Evolutionary conservation across 2,329 filamentous ascomycete species (phyloP).

Genomic region (Elsinoe necatrix): DNA sequence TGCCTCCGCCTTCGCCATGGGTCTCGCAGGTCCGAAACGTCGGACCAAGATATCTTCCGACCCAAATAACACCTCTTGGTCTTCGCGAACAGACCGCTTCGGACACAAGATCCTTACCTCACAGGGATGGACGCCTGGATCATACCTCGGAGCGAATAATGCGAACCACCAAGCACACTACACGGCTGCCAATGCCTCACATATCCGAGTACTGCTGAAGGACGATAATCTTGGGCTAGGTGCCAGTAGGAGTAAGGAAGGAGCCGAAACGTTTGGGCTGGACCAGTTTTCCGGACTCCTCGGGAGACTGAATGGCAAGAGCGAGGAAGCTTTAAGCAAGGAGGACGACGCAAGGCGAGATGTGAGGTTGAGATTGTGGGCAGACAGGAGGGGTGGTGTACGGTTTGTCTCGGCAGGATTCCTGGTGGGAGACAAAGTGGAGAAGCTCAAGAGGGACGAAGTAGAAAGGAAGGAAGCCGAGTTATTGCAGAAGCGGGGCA

Average conservation of each 20-base stretch:
- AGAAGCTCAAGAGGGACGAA: slow-evolving; percentile 43
- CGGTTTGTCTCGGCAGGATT: slow-evolving; percentile 83
- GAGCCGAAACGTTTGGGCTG: slow-evolving; percentile 67
- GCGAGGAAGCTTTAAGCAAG: slow-evolving; percentile 60
- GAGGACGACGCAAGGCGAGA: slow-evolving; percentile 62
- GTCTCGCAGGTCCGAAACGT: slow-evolving; percentile 54
- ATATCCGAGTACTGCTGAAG: slow-evolving; percentile 77
- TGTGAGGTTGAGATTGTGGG: slow-evolving; percentile 63
- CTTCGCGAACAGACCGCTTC: slow-evolving; percentile 69
- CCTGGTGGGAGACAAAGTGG: slow-evolving; percentile 50
- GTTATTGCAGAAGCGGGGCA: slow-evolving; percentile 22
- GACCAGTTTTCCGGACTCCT: slow-evolving; percentile 80
- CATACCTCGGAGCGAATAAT: slow-evolving; percentile 69
- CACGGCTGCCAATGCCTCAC: slow-evolving; percentile 70
- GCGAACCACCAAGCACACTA: slow-evolving; percentile 67
- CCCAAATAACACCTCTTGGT: slow-evolving; percentile 94
- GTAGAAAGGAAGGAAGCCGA: slow-evolving; percentile 28
- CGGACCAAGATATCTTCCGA: slow-evolving; percentile 72
- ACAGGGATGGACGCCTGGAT: slow-evolving; percentile 85
- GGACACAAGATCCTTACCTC: slow-evolving; percentile 81
- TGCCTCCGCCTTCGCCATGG: slow-evolving; percentile 49
- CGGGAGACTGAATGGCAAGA: slow-evolving; percentile 82
- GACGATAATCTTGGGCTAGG: slow-evolving; percentile 88
- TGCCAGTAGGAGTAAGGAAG: slow-evolving; percentile 63
- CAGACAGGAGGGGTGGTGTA: slow-evolving; percentile 67